phyloP scores from a whole-genome alignment of 495 filamentous ascomycete genomes.

The Penicillium robsamsonii region DNA sequence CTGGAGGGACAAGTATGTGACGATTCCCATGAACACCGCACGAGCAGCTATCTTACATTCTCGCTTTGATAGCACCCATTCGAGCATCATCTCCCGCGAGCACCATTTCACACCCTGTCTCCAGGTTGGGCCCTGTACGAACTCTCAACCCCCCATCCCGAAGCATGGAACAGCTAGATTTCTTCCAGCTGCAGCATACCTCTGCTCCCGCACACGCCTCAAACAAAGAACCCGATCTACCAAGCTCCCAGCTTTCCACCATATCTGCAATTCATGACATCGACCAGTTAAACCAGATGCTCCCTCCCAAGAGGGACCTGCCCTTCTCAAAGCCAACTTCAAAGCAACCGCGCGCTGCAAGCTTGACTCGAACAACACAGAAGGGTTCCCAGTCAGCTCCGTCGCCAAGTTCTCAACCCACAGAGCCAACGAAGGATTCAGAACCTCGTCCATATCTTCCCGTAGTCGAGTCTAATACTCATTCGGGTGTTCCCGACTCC shows the following conservation, averaged over 20 bases:
- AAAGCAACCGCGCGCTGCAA: slow-evolving; percentile 18
- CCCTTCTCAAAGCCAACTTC: slow-evolving; percentile 36
- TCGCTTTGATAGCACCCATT: neutral
- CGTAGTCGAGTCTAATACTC: neutral
- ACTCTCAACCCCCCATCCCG: neutral
- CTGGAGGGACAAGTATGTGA: slow-evolving; percentile 16
- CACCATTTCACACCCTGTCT: slow-evolving; percentile 6
- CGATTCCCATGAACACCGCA: neutral
- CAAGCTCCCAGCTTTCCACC: slow-evolving; percentile 20
- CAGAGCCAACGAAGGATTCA: neutral
- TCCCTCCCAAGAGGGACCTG: slow-evolving; percentile 47
- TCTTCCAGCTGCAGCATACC: neutral
- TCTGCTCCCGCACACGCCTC: neutral
- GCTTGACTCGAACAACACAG: neutral
- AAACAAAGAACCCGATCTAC: neutral
- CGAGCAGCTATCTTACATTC: neutral
- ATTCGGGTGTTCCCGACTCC: neutral
- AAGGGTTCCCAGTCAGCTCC: neutral
- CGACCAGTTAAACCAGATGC: slow-evolving; percentile 34
- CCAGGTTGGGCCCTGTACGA: neutral
- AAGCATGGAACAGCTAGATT: neutral
- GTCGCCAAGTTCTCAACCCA: neutral
- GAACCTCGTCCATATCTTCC: neutral
- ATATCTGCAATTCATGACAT: slow-evolving; percentile 23
- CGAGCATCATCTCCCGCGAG: slow-evolving; percentile 14